Conservation (phyloP, 345 rosid species). For the Populus alba region DNA sequence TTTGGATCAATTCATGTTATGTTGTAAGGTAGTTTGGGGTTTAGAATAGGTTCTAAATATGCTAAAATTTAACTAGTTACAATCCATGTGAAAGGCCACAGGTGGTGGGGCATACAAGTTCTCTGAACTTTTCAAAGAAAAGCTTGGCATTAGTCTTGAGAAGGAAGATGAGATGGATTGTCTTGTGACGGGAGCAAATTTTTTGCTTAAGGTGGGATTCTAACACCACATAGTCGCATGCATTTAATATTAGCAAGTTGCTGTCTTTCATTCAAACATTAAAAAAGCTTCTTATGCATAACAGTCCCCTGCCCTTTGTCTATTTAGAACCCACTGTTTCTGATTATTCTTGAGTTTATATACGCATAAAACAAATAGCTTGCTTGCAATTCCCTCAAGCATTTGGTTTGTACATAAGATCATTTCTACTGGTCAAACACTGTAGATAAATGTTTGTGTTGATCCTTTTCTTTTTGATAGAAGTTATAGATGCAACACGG, state of each 20-base stretch:
- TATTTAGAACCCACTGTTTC: neutral
- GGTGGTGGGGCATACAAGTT: conserved; percentile 99
- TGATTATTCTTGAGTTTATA: neutral
- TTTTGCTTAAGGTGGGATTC: conserved; percentile 75
- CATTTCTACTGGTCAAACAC: no score
- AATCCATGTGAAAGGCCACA: conserved; percentile 69
- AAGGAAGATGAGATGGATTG: conserved; percentile 99
- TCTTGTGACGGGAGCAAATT: conserved; percentile 96
- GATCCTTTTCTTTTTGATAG: neutral
- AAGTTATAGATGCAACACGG: neutral
- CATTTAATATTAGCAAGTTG: conserved; percentile 5
- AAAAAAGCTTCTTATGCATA: neutral
- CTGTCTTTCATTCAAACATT: neutral
- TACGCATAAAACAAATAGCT: neutral
- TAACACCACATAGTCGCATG: neutral
- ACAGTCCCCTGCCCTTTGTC: neutral
- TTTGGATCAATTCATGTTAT: neutral
- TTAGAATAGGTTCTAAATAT: neutral
- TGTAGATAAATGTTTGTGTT: neutral
- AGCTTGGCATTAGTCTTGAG: conserved; percentile 88
- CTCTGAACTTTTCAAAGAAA: conserved; percentile 88
- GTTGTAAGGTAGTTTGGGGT: neutral
- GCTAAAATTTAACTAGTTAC: conserved; percentile 16
- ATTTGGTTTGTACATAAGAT: neutral
- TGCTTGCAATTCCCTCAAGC: neutral